A percentile compares a stretch with the other conserved stretches of the same genome.
These are phyloP conservation scores for Orbilia javanica DNA, from an alignment of 2,329 filamentous ascomycete species.

Conservation along the genomic window DNA sequence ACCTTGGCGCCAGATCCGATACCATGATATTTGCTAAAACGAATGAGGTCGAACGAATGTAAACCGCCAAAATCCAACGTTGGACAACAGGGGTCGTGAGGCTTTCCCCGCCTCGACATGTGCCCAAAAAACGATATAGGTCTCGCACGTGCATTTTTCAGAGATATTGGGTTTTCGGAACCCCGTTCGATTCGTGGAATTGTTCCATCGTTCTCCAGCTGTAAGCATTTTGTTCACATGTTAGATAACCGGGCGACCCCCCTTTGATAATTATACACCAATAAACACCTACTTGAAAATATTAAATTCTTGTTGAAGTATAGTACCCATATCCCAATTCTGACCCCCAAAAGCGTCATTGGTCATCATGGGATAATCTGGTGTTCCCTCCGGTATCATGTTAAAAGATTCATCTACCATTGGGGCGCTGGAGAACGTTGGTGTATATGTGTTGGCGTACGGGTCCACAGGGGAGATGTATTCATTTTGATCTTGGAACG, in stretches of 20 bases:
- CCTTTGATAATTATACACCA: background rate
- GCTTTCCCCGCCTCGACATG: slow-evolving; percentile 5
- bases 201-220: slow-evolving; percentile 43
- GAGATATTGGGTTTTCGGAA: slow-evolving; percentile 45
- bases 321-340: slow-evolving; percentile 43
- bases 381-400: slow-evolving; percentile 24
- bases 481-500: slow-evolving; percentile 28
- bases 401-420: slow-evolving; percentile 33
- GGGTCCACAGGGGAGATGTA: slow-evolving; percentile 33
- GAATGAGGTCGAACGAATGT: slow-evolving; percentile 1
- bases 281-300: slow-evolving; percentile 41
- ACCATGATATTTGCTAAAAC: slow-evolving; percentile 14
- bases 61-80: background rate
- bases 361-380: slow-evolving; percentile 28
- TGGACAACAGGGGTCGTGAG: slow-evolving; percentile 3
- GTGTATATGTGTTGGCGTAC: slow-evolving; percentile 7
- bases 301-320: slow-evolving; percentile 43
- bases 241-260: slow-evolving; percentile 22
- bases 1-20: slow-evolving; percentile 25
- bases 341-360: slow-evolving; percentile 16
- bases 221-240: slow-evolving; percentile 8
- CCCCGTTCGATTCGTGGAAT: slow-evolving; percentile 43
- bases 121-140: slow-evolving; percentile 5
- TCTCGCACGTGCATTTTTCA: slow-evolving; percentile 4
- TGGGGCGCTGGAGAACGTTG: slow-evolving; percentile 16